Base-by-base conservation (phyloP, 441 rosid genomes). In the Erodium trifolium region DNA sequence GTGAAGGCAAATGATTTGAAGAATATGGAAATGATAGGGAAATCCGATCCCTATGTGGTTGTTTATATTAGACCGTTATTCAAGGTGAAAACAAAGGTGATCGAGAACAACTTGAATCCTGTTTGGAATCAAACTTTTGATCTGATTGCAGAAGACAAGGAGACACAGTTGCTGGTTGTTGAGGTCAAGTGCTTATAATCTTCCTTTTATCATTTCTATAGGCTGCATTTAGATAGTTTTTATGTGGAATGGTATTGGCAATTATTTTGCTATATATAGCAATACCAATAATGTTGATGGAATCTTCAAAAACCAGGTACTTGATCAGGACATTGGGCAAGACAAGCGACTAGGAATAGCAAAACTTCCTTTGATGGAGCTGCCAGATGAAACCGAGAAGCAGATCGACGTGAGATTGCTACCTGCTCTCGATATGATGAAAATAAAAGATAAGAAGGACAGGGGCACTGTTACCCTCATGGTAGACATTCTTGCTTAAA, bases 1-100 rank as follows among this genome's bases (percentile, higher is more conserved):
- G 78, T 80, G 68, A 90, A 81, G 78, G 97, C 93, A 68, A 93
- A 78, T 73, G 88, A 82, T 77, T 79, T 93, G 86, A 94, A 94
- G 88, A 94, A 94, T 81, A 88, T 85, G 96, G 99, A 94, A 79
- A 73, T 94, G 94, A 86, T 94, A 74, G 99, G 99, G 71, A 91
- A 88, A 83, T 94, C 99, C 34, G 99, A 94, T 84, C 99, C 99
- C 18, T 94, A 94, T 13, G 92, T 77, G 7, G 88, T 83, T 65
- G 76, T 94, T 66, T 70, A 86, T 72, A 78, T 90, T 70, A 87
- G 96, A 65, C 96, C 97, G 70, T 78, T 90, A 19, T 82, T 90
- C 83, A 94, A 94, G 86, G 82, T 87, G 68, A 94, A 91, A 84
- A 79, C 99, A 63, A 78, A 80, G 3, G 82, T 82, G 37, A 75